phyloP scores from a whole-genome alignment of 2,329 filamentous ascomycete species.

The Stromatinia cepivora region DNA sequence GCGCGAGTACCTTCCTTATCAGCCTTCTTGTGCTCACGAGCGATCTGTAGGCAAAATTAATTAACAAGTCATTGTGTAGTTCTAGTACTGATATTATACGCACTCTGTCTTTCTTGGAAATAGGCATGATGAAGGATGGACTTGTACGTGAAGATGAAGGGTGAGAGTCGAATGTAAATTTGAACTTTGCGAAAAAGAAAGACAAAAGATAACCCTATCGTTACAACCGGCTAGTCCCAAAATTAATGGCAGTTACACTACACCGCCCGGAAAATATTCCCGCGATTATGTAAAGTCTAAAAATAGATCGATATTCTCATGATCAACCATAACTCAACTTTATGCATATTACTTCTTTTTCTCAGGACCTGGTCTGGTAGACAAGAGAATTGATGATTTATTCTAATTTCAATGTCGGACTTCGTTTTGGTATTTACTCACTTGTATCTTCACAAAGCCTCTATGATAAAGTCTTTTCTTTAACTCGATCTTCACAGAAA shows the following conservation, averaged over 20 bases:
- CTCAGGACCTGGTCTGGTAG: too few species aligned
- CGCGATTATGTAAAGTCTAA: background rate
- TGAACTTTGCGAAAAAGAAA: slow-evolving; percentile 13
- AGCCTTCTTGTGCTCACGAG: slow-evolving; percentile 56
- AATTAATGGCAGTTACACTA: slow-evolving; percentile 1
- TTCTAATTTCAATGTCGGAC: background rate
- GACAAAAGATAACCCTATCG: background rate
- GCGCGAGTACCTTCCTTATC: slow-evolving; percentile 55
- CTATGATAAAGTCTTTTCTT: background rate
- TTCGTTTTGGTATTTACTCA: background rate
- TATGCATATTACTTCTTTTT: too few species aligned
- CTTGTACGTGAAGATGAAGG: background rate
- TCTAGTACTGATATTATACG: slow-evolving; percentile 20
- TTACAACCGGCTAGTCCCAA: background rate
- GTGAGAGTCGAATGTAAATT: background rate
- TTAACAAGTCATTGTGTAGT: background rate
- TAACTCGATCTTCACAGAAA: background rate
- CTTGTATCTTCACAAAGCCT: background rate
- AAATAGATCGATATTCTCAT: too few species aligned
- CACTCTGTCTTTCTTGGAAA: slow-evolving; percentile 51
- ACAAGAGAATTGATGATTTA: too few species aligned
- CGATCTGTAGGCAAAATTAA: slow-evolving; percentile 42
- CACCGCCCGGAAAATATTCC: background rate
- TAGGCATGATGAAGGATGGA: slow-evolving; percentile 41
- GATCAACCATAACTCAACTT: too few species aligned